Evolutionary conservation across 345 rosid species (phyloP).

Genomic region (Corchorus capsularis): DNA sequence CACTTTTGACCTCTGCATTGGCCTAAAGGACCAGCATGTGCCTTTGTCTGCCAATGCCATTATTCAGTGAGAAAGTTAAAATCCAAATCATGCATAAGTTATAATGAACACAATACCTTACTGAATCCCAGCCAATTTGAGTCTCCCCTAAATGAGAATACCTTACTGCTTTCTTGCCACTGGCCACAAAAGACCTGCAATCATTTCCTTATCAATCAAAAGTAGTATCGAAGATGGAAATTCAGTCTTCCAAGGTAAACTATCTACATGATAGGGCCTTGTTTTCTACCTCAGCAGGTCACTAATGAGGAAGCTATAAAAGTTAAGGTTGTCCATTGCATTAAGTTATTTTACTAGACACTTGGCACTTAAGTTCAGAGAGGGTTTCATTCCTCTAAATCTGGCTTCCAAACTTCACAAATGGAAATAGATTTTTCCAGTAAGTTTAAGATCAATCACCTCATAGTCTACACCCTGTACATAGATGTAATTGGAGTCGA

Average conservation of each 20-base stretch:
- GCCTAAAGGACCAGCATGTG: neutral
- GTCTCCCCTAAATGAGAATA: constrained; percentile 67
- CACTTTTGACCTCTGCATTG: neutral
- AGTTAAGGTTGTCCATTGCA: neutral
- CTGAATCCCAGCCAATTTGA: constrained; percentile 76
- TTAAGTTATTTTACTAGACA: neutral
- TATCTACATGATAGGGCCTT: neutral
- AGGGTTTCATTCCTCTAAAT: neutral
- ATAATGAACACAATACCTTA: constrained; percentile 42
- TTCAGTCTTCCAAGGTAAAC: constrained; percentile 11
- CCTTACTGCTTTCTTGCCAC: constrained; percentile 44
- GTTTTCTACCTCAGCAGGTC: neutral
- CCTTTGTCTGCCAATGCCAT: neutral
- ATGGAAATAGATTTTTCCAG: constrained; percentile 8
- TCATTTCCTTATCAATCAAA: neutral
- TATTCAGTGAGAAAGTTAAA: neutral
- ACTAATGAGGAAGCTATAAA: neutral
- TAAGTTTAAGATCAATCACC: constrained; percentile 39
- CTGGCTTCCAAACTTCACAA: neutral
- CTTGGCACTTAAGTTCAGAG: neutral
- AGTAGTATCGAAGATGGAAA: neutral
- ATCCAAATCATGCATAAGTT: neutral
- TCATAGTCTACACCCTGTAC: constrained; percentile 73
- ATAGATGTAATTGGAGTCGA: constrained; percentile 53
- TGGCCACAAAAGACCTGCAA: constrained; percentile 65